Evolutionary conservation across 208 protist genomes (phyloP).

Genomic region (Acanthamoeba healyi): DNA sequence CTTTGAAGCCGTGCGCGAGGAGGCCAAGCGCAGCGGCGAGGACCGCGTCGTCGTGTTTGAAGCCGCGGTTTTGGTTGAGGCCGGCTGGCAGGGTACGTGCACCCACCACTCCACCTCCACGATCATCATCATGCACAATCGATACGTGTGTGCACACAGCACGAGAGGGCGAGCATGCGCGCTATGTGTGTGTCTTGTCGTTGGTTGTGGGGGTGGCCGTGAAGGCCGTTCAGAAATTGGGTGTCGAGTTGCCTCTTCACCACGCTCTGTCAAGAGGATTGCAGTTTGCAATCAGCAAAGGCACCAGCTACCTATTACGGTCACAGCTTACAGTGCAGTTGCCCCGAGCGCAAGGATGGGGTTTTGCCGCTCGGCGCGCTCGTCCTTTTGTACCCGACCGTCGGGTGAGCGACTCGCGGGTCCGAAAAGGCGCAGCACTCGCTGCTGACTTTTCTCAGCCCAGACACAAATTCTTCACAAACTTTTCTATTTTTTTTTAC

Average conservation of each 20-base stretch:
- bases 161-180: no score
- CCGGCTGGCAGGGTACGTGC: conserved; percentile 1
- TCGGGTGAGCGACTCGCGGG: background rate
- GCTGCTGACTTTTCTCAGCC: background rate
- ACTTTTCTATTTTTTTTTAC: background rate
- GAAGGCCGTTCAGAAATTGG: conserved; percentile 31
- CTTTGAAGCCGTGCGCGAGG: conserved; percentile 12
- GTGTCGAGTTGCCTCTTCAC: background rate
- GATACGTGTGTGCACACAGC: no score
- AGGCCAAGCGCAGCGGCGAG: background rate
- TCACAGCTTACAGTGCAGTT: conserved; percentile 8
- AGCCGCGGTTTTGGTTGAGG: conserved; percentile 21
- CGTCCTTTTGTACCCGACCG: background rate
- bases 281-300: conserved; percentile 7
- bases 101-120: background rate
- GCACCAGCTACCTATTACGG: conserved; percentile 4
- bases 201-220: background rate
- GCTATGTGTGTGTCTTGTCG: no score
- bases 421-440: background rate
- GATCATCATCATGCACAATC: background rate
- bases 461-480: background rate
- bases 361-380: background rate
- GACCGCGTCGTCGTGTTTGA: conserved; percentile 27
- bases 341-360: background rate
- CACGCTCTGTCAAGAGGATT: background rate